Evolutionary conservation across 495 filamentous ascomycete genomes (phyloP), one percentile per base, ranked within the genome.

Genomic region (Aspergillus bridgeri): DNA sequence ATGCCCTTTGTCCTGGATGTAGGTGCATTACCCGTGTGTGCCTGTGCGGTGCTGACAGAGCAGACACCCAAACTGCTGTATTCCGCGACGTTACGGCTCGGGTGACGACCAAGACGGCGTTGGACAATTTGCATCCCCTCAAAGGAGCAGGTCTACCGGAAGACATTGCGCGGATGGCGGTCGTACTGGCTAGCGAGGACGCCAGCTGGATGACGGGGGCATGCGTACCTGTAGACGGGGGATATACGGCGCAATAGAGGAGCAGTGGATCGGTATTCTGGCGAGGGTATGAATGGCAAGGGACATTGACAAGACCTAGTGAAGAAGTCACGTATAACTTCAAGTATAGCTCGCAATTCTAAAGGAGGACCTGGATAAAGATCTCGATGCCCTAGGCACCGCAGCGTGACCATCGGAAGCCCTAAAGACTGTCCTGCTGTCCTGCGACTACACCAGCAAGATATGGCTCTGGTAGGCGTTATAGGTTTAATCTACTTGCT

Each of bases 1-100:
- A 85, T 70, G 75, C 73, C 0, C 59, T 84, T 13, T 80, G 75
- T 57, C 83, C 81, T n/a, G 81, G 81, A 15, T 81, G 75, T 81
- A 70, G 43, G 45, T 20, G 6, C 15, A 6, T 11, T 19, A 2
- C 21, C 19, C 1, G 5, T 19, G 21, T 8, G 9, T 19, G 44
- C 6, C 20, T 19, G 44, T 47, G 1, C 11, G 8, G 21, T 47
- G 6, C 44, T 47, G 44, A 47, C 44, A 47, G n/a, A 19, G 0
- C 15, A 73, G 68, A 64, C 51, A 66, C 57, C 17, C 60, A 63
- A 55, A 68, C 65, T 4, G 64, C 65, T n/a, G 64, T 67, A 15
- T 62, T 65, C 21, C 42, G 46, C 6, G 63, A 61, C 1, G 53
- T 6, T 6, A 29, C 54, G 13, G 51, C 44, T n/a, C n/a, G 3